Base-by-base conservation (phyloP, 805 yeast species). In the Kluyveromyces nonfermentans region DNA sequence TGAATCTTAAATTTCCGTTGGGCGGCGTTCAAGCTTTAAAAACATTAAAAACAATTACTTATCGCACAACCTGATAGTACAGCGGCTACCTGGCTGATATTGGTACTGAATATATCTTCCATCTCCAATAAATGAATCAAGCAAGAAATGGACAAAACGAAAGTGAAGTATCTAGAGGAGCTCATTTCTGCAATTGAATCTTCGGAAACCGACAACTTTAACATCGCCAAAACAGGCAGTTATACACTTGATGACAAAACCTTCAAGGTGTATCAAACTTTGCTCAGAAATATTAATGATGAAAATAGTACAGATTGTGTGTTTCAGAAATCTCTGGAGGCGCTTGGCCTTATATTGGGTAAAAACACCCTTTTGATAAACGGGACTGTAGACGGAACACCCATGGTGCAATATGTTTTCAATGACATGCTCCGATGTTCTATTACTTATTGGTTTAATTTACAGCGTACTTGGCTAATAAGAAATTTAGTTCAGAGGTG, bases 131-230 rank as follows among this genome's bases (percentile, higher is more conserved):
- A n/a, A n/a, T n/a, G n/a, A 25, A 6, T 25, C 14, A 14, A 14
- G 14, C 21, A 16, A 17, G 32, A 36, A n/a, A 38, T 38, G 41
- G 18, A 17, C 20, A 38, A 38, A n/a, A n/a, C 41, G 2, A 38
- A 28, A 35, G 50, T 52, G 18, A 55, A 54, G 41, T 60, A 59
- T 44, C 42, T 60, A 21, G 62, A 59, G 40, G 65, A 60, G 37
- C 42, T 60, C 34, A 54, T 54, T 33, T 43, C 51, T 31, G 62
- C 61, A 15, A 53, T 60, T n/a, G 50, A 48, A 38, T 58, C 51
- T 19, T 42, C 50, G 15, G 41, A 18, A 16, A 36, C 31, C n/a
- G 41, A 33, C 30, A 18, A 17, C 16, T 19, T 19, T 6, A 30
- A 17, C 17, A n/a, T 15, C 12, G 8, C n/a, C 7, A 34, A 38